phyloP scores from a whole-genome alignment of 768 basidiomycete species.

The Naganishia onofrii region DNA sequence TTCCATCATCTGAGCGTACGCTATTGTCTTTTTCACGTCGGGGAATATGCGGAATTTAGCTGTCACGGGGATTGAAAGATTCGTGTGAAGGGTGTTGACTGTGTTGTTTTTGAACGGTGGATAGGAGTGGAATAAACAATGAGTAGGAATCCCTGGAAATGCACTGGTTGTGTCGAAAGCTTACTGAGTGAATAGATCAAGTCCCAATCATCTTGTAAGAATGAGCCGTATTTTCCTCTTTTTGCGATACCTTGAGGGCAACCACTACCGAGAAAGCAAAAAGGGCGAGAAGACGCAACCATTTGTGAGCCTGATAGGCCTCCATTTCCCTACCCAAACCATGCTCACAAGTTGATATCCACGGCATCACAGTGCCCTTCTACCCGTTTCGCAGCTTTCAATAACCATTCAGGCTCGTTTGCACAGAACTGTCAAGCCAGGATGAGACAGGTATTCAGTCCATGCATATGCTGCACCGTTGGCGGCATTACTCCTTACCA shows the following conservation, averaged over 20 bases:
- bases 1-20: constrained; percentile 94
- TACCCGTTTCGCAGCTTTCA: constrained; percentile 72
- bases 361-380: constrained; percentile 83
- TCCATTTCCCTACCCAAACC: too few relatives aligned
- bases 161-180: constrained; percentile 44
- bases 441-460: neutral
- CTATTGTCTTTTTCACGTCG: constrained; percentile 78
- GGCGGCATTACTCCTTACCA: neutral
- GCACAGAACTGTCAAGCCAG: constrained; percentile 67
- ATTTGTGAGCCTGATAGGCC: too few relatives aligned
- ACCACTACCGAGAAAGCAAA: constrained; percentile 48
- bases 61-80: constrained; percentile 86
- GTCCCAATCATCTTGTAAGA: constrained; percentile 93
- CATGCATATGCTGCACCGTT: too few relatives aligned
- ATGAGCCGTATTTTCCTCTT: constrained; percentile 80
- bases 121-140: neutral
- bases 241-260: constrained; percentile 93
- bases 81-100: constrained; percentile 83
- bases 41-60: constrained; percentile 94
- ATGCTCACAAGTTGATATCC: constrained; percentile 88
- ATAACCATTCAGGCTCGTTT: constrained; percentile 75
- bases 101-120: neutral
- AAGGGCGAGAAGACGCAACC: neutral
- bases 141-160: neutral
- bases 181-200: constrained; percentile 72